Conservation (phyloP, 306 rosid species). For the Arachis stenosperma region DNA sequence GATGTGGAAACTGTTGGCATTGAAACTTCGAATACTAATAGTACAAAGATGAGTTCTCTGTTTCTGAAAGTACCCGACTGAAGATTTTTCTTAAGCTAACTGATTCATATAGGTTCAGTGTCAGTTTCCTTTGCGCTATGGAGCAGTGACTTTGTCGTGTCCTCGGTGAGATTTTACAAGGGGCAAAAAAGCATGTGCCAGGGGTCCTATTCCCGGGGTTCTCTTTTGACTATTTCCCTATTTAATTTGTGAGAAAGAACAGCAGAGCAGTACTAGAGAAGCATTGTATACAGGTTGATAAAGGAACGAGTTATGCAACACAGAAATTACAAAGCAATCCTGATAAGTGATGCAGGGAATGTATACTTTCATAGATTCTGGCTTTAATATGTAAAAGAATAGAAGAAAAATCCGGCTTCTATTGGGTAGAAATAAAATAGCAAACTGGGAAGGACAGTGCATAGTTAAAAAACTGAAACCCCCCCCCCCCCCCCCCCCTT, state of each 20-base stretch:
- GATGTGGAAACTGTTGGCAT: not conserved
- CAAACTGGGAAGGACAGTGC: not conserved
- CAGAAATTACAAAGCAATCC: slow-evolving; percentile 9
- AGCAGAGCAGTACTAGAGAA: not conserved
- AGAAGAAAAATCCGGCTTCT: not conserved
- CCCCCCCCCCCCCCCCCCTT: too few species aligned
- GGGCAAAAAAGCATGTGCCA: not conserved
- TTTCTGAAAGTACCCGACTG: not conserved
- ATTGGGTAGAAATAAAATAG: not conserved
- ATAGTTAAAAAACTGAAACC: not conserved
- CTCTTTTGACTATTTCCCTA: too few species aligned
- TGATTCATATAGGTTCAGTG: not conserved
- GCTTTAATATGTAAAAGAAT: not conserved
- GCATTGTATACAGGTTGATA: not conserved
- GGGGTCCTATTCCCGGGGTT: not conserved
- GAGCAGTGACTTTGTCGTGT: not conserved
- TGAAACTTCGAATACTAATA: not conserved
- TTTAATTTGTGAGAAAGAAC: too few species aligned
- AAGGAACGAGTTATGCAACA: not conserved
- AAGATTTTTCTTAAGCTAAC: not conserved
- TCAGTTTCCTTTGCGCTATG: not conserved
- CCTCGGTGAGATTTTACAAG: not conserved
- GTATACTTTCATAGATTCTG: not conserved
- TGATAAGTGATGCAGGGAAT: not conserved
- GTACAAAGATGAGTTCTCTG: not conserved